Base-by-base conservation (phyloP, 164 flowering plant species). In the Stephania yunnanensis region DNA sequence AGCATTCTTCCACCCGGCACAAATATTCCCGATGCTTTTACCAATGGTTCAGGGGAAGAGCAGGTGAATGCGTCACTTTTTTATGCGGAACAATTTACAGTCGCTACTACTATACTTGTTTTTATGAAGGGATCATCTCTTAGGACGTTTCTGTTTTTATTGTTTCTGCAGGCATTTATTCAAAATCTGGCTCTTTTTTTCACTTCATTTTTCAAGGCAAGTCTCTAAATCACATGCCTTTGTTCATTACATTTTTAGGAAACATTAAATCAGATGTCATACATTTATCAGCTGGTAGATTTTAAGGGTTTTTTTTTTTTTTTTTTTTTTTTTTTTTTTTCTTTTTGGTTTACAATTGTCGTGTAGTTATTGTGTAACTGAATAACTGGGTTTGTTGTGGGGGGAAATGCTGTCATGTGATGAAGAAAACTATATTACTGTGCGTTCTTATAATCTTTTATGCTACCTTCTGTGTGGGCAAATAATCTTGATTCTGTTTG, bases 161-260 rank as follows among this genome's bases (percentile, higher is more conserved):
- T 78, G 42, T 77, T 79, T 58, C 31, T 83, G 44, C 91, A 95
- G 99, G 97, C 95, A 76, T 95, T 95, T 76, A 92, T 93, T 77
- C 99, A 95, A 83, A 95, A 95, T 69, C 75, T 95, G 80, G 99
- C 98, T 3, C 83, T 95, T 64, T 95, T 95, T 79, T 95, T 95
- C 83, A 92, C 99, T 52, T 89, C 99, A 71, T 93, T 95, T 79
- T 95, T 66, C 76, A 93, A 94, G 99, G 99, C 55, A 83, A 85
- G 83, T 67, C 68, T 69, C 22, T n/a, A 20, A 61, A n/a, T 61
- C 29, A 7, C 29, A n/a, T n/a, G 22, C 20, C 7, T 61, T 61
- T 19, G 2, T n/a, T 61, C 66, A 61, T 61, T 61, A 4, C 20
- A 20, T 61, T 10, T n/a, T 61, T 19, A 61, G 22, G 0, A n/a